Evolutionary conservation across 495 filamentous ascomycete genomes (phyloP).

Genomic region (Apodospora peruviana): DNA sequence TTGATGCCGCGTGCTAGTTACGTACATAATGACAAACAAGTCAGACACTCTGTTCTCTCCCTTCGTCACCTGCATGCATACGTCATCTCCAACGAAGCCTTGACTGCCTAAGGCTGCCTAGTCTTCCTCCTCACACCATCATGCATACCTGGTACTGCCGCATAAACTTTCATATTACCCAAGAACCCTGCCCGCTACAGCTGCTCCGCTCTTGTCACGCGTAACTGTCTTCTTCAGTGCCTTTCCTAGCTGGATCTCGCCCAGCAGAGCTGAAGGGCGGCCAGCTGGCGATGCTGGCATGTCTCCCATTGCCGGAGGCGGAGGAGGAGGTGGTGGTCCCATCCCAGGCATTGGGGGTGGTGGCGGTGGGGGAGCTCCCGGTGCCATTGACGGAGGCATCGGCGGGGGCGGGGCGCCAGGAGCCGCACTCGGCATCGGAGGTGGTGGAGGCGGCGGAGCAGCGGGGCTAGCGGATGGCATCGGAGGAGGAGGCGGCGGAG

Average conservation of each 20-base stretch:
- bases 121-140: neutral
- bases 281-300: conserved; percentile 30
- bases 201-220: conserved; percentile 70
- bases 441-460: conserved; percentile 42
- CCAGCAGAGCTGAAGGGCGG: conserved; percentile 57
- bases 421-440: conserved; percentile 37
- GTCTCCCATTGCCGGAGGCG: conserved; percentile 39
- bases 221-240: conserved; percentile 77
- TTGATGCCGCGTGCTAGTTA: no score
- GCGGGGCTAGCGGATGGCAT: conserved; percentile 31
- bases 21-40: no score
- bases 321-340: conserved; percentile 44
- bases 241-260: conserved; percentile 74
- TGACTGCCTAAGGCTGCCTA: no score
- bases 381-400: conserved; percentile 37
- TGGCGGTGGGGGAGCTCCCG: conserved; percentile 35
- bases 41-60: no score
- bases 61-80: no score
- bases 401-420: conserved; percentile 39
- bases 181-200: conserved; percentile 65
- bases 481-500: conserved; percentile 28
- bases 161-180: conserved; percentile 29
- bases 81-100: no score
- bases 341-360: conserved; percentile 48
- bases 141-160: conserved; percentile 8